Evolutionary conservation across 257 asterid species (phyloP).

Genomic region (Solanum dulcamara): DNA sequence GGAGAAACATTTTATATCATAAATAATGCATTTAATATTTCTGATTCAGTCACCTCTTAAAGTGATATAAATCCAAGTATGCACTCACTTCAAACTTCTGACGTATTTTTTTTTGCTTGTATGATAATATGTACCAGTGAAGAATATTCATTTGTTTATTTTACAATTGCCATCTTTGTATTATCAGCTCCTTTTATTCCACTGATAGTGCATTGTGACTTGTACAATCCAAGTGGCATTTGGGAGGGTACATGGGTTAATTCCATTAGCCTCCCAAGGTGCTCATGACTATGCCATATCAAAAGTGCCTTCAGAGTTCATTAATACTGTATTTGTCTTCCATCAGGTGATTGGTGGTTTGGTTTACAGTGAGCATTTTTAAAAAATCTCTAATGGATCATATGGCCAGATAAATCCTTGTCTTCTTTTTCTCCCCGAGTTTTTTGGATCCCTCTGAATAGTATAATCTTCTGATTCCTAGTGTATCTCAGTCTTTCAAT

Average conservation of each 20-base stretch:
- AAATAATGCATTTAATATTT: neutral
- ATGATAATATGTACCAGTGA: neutral
- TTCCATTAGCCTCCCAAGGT: neutral
- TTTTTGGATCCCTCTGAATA: neutral
- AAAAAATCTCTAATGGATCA: neutral
- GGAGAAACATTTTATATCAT: neutral
- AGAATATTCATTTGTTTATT: neutral
- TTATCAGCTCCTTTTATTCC: neutral
- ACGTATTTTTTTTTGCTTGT: neutral
- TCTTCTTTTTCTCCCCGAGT: neutral
- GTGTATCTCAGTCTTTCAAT: neutral
- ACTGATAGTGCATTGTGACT: neutral
- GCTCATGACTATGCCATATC: neutral
- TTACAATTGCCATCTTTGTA: neutral
- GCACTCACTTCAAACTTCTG: neutral
- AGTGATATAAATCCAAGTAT: neutral
- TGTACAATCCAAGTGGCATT: neutral
- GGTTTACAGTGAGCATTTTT: too few species aligned
- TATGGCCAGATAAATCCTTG: neutral
- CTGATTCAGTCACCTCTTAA: neutral
- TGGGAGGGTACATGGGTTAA: neutral
- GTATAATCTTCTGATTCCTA: neutral
- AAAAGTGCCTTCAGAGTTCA: neutral
- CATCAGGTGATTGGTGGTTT: neutral
- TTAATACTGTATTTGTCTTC: neutral